These are phyloP conservation scores for Laburnicola sp. DNA, from an alignment of 2,329 filamentous ascomycete genomes.

Conservation along the genomic window DNA sequence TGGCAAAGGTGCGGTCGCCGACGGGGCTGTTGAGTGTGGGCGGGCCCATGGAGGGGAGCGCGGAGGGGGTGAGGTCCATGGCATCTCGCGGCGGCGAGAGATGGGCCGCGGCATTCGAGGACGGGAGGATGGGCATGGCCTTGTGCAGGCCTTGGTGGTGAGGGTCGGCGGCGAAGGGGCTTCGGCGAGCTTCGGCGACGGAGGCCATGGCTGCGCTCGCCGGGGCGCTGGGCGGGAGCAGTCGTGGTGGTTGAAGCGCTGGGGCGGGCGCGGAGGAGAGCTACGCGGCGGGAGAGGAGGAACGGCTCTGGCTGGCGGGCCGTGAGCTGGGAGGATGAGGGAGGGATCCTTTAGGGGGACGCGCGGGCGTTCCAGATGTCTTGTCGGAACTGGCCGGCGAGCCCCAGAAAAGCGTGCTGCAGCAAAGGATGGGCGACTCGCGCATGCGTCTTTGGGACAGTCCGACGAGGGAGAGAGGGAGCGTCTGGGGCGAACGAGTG, in stretches of 20 bases:
- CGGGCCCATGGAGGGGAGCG: slow-evolving; percentile 52
- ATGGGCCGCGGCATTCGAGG: slow-evolving; percentile 48
- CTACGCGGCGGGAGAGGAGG: slow-evolving; percentile 4
- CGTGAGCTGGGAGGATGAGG: background rate
- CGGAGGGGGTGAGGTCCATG: slow-evolving; percentile 59
- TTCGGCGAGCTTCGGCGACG: slow-evolving; percentile 50
- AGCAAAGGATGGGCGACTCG: background rate
- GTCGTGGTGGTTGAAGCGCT: slow-evolving; percentile 14
- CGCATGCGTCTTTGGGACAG: background rate
- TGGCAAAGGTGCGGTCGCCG: slow-evolving; percentile 48
- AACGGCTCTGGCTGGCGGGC: slow-evolving; percentile 8
- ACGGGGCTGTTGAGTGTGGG: slow-evolving; percentile 55
- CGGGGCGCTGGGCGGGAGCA: slow-evolving; percentile 12
- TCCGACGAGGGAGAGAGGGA: background rate
- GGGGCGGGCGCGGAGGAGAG: slow-evolving; percentile 6
- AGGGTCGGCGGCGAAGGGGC: slow-evolving; percentile 50
- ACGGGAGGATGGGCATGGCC: slow-evolving; percentile 57
- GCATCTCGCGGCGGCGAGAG: slow-evolving; percentile 53
- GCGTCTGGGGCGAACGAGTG: background rate
- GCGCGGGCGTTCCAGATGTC: slow-evolving; percentile 9
- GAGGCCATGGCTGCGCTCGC: slow-evolving; percentile 46
- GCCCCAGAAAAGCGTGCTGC: slow-evolving; percentile 1
- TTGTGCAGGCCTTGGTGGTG: slow-evolving; percentile 52
- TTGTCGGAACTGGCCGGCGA: background rate
- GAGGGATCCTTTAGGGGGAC: slow-evolving; percentile 2